A percentile compares a stretch with the other conserved stretches of the same genome.
phyloP scores from a whole-genome alignment of 805 yeast species.

The Candida berthetii region DNA sequence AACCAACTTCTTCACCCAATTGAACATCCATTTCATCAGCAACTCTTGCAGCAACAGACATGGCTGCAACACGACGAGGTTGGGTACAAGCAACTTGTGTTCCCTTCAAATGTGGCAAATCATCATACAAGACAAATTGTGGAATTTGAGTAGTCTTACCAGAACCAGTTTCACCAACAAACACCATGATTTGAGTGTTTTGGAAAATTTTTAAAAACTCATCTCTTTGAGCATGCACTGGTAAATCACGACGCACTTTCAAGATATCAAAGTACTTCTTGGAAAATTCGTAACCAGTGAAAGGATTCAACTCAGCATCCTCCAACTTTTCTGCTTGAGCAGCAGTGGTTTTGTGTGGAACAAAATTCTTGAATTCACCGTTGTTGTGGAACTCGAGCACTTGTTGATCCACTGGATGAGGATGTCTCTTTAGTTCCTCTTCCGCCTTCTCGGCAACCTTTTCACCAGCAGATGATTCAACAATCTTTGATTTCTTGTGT shows the following conservation, averaged over 20 bases:
- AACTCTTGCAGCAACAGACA: conserved; percentile 96
- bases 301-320: conserved; percentile 61
- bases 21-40: conserved; percentile 96
- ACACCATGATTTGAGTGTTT: conserved; percentile 87
- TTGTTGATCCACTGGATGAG: conserved; percentile 30
- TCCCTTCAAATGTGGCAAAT: conserved; percentile 80
- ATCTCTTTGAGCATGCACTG: conserved; percentile 89
- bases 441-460: conserved; percentile 65
- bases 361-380: conserved; percentile 53
- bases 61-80: conserved; percentile 98
- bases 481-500: conserved; percentile 41
- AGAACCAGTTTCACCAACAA: conserved; percentile 98
- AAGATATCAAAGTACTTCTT: conserved; percentile 73
- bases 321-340: conserved; percentile 55
- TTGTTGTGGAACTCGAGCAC: conserved; percentile 50
- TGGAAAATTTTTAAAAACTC: conserved; percentile 86
- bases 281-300: conserved; percentile 62
- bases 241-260: conserved; percentile 74
- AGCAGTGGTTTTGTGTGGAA: conserved; percentile 63
- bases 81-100: conserved; percentile 92
- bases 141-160: conserved; percentile 99
- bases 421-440: conserved; percentile 41
- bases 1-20: conserved; percentile 93
- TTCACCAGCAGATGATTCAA: conserved; percentile 52
- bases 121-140: conserved; percentile 87